These are phyloP conservation scores for Arctium minus DNA, from an alignment of 129 eudicot species.

Conservation along the genomic window DNA sequence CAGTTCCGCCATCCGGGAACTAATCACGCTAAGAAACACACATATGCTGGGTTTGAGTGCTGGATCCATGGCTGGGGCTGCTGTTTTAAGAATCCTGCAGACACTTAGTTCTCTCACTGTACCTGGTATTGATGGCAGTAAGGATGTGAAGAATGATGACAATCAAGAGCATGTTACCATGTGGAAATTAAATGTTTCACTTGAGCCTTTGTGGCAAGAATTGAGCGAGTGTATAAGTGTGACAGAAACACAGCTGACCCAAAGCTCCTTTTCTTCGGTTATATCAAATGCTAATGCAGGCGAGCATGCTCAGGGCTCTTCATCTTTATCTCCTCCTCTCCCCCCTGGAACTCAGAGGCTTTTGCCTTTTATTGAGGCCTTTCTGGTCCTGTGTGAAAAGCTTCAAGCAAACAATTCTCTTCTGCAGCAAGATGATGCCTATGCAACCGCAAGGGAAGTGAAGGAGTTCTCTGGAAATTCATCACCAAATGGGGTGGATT, in stretches of 20 bases:
- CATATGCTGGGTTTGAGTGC: slow-evolving; percentile 93
- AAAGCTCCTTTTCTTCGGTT: slow-evolving; percentile 57
- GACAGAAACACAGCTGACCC: slow-evolving; percentile 73
- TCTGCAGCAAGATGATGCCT: slow-evolving; percentile 64
- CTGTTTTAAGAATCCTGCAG: slow-evolving; percentile 83
- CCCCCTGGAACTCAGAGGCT: slow-evolving; percentile 97
- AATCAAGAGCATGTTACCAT: slow-evolving; percentile 71
- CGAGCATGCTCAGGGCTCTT: slow-evolving; percentile 58
- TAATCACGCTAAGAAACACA: slow-evolving; percentile 72
- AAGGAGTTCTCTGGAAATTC: slow-evolving; percentile 66
- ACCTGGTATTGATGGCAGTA: slow-evolving; percentile 29
- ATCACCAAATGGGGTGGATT: slow-evolving; percentile 36
- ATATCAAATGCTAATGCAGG: slow-evolving; percentile 41
- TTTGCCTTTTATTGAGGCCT: slow-evolving; percentile 86
- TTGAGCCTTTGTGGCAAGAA: slow-evolving; percentile 94
- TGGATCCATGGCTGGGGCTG: slow-evolving; percentile 98
- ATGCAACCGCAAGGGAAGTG: slow-evolving; percentile 83
- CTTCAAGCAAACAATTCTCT: slow-evolving; percentile 59
- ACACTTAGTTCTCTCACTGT: slow-evolving; percentile 82
- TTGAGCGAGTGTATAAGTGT: slow-evolving; percentile 86
- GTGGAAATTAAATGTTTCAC: slow-evolving; percentile 71
- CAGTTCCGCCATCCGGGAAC: slow-evolving; percentile 80
- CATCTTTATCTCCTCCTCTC: slow-evolving; percentile 64
- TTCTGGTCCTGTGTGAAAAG: slow-evolving; percentile 89
- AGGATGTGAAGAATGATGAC: slow-evolving; percentile 37